These are phyloP conservation scores for Gonapodya sp. DNA, from an alignment of 192 early-diverging fungal genomes.

Conservation along the genomic window DNA sequence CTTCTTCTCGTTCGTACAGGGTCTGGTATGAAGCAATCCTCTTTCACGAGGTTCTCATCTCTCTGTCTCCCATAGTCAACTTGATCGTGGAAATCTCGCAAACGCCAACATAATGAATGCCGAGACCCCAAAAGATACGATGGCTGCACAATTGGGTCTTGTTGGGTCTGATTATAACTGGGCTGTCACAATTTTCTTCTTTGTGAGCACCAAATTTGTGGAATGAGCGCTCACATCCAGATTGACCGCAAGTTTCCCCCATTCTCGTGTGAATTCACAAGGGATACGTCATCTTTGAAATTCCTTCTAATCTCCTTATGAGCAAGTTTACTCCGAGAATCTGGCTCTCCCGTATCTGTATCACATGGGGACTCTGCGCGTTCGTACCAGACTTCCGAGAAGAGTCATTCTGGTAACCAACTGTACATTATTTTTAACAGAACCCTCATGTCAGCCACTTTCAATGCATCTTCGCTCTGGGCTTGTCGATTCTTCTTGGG, in stretches of 20 bases:
- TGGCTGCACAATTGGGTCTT: constrained; percentile 25
- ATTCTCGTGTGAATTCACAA: neutral
- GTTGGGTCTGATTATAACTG: constrained; percentile 39
- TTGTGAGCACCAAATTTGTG: constrained; percentile 51
- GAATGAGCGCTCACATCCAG: too few relatives aligned
- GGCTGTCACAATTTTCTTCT: constrained; percentile 57
- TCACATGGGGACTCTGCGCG: constrained; percentile 33
- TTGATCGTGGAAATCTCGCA: neutral
- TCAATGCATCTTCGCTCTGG: constrained; percentile 26
- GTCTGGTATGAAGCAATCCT: neutral
- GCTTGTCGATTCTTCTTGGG: constrained; percentile 50
- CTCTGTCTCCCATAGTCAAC: neutral
- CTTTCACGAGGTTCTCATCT: neutral
- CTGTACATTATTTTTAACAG: constrained; percentile 18
- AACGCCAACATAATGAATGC: constrained; percentile 7
- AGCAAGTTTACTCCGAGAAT: constrained; percentile 23
- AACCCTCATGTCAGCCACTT: constrained; percentile 39
- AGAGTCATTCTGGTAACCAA: neutral
- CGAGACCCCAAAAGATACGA: neutral
- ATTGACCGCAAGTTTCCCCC: too few relatives aligned
- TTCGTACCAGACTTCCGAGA: neutral
- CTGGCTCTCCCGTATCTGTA: constrained; percentile 49
- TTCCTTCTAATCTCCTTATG: constrained; percentile 5
- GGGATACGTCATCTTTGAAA: neutral
- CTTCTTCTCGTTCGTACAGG: neutral